Base-by-base conservation (phyloP, 192 early-diverging fungal genomes). In the Umbelopsis sp. region DNA sequence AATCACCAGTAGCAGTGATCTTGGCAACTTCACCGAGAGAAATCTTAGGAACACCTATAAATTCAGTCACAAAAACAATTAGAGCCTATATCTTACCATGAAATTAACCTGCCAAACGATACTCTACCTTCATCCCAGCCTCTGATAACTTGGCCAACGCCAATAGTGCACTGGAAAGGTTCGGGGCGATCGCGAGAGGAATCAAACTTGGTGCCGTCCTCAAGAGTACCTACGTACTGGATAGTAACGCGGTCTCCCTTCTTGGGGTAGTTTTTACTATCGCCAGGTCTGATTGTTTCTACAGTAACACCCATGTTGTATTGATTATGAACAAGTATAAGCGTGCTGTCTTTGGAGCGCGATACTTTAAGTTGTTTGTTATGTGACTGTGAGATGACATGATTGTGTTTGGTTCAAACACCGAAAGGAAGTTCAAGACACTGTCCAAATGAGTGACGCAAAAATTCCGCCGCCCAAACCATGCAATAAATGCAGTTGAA, bases 11-110 rank as follows among this genome's bases (percentile, higher is more conserved):
- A 76, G 96, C 96, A 67, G 83, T 85, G 34, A 99, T 84, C 72
- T 81, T 93, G 54, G 96, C 94, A 71, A 86, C 84, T 86, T 98
- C 90, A 74, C 96, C 96, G 32, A 97, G 74, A 65, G 91, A 94
- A 89, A 99, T 90, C 81, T 95, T 83, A n/a, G 94, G 94, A 62
- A 99, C 95, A 81, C 94, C 96, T 86, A 90, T 85, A 75, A 90
- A 89, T 47, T 12, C 5, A 49, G 16, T 7, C 2, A n/a, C 11
- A n/a, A 16, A 45, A 14, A n/a, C n/a, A n/a, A 41, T 66, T 2
- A 41, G 22, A n/a, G 24, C 9, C n/a, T n/a, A 10, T 12, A 79
- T 12, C 34, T 12, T 36, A 14, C 12, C 3, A 16, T 41, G 20
- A 14, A 25, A 49, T 47, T n/a, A 20, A 3, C 29, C 22, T 6